Evolutionary conservation across 78 protist species (phyloP).

Genomic region (Emiliania huxleyi): DNA sequence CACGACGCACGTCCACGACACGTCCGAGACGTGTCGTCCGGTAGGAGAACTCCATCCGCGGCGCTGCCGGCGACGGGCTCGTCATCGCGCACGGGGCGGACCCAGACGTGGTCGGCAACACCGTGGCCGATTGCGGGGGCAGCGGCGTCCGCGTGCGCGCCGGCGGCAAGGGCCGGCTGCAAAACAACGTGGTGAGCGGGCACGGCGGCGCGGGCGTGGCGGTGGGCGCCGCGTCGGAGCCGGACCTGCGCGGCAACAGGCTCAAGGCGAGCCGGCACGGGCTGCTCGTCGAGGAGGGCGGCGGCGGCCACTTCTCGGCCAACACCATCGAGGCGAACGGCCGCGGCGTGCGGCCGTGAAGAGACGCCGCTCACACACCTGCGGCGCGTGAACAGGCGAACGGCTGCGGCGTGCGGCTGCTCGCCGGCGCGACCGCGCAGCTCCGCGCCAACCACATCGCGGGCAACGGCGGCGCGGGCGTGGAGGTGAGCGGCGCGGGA

Average conservation of each 20-base stretch:
- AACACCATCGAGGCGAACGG: background rate
- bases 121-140: background rate
- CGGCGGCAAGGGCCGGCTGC: background rate
- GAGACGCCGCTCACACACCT: too few species aligned
- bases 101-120: background rate
- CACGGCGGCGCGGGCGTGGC: background rate
- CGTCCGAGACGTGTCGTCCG: too few species aligned
- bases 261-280: background rate
- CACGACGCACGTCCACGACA: too few species aligned
- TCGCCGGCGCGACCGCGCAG: background rate
- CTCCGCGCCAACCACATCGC: background rate
- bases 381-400: too few species aligned
- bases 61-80: background rate
- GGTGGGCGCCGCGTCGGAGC: background rate
- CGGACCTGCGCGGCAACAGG: background rate
- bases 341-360: too few species aligned
- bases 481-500: background rate
- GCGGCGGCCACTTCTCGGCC: background rate
- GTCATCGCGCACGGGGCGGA: background rate
- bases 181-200: background rate
- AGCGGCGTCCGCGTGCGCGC: background rate
- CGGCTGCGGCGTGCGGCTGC: background rate
- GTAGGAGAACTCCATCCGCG: background rate
- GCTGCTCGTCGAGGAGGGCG: background rate
- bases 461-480: background rate